Conservation (phyloP, 2,329 filamentous ascomycete genomes). For the Ophiostoma montium region DNA sequence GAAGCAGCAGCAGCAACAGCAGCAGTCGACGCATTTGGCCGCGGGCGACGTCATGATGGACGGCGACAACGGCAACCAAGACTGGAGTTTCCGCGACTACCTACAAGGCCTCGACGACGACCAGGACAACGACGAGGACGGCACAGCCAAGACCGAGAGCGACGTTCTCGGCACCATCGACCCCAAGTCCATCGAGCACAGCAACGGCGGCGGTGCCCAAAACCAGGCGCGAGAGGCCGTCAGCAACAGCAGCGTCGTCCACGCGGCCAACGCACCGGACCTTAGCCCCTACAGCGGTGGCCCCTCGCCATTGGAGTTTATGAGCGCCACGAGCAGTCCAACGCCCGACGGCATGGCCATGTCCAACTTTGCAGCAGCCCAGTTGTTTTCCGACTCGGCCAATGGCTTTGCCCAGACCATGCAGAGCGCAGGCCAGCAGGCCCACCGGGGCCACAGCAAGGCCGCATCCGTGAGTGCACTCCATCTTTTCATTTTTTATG, state of each 20-base stretch:
- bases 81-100: constrained; percentile 27
- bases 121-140: constrained; percentile 20
- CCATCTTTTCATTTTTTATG: not conserved
- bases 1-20: not conserved
- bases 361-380: constrained; percentile 3
- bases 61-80: constrained; percentile 19
- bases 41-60: constrained; percentile 29
- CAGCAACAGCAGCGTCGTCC: not conserved
- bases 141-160: constrained; percentile 8
- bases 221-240: too few species aligned
- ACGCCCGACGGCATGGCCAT: constrained; percentile 18
- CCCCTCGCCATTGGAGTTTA: constrained; percentile 29
- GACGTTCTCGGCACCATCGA: constrained; percentile 19
- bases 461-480: constrained; percentile 22
- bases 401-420: not conserved
- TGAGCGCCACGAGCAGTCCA: constrained; percentile 44
- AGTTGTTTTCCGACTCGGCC: constrained; percentile 12
- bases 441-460: constrained; percentile 22
- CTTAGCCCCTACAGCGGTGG: constrained; percentile 11
- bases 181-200: constrained; percentile 18
- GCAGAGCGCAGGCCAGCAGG: not conserved
- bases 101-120: constrained; percentile 24
- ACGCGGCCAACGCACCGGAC: not conserved
- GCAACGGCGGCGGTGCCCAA: not conserved
- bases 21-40: not conserved